Evolutionary conservation across 1,139 yeast species (phyloP), one percentile per base, ranked within the genome.

Genomic region (Eremothecium cymbalariae): DNA sequence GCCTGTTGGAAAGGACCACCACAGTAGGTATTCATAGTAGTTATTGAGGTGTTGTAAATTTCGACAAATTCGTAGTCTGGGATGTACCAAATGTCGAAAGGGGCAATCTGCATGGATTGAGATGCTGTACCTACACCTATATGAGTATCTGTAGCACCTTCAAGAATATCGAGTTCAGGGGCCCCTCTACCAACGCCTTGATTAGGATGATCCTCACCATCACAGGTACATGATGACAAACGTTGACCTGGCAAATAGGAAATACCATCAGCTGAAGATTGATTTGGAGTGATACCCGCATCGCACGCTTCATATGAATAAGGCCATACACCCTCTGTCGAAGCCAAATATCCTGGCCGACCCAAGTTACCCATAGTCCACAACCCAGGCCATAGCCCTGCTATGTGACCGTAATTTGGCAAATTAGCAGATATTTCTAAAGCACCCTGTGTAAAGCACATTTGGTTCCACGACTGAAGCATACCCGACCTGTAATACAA

Each of bases 1-100:
- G 94, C 94, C 59, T 84, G 90, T 60, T 84, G 94, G 61, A 70
- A 72, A 1, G 90, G 88, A 28, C 94, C 93, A 43, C 95, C 95
- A 26, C 79, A 65, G 62, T 80, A 83, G 0, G 78, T 64, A 56
- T 83, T 83, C 80, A 83, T 77, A 13, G 72, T 60, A 1, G 94
- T 78, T 21, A 75, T 64, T 1, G 77, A 59, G 20, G 47, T 46
- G 58, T 84, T 82, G 57, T 76, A 62, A 37, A 84, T 62, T 48
- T 75, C 79, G 34, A 83, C 57, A 46, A 69, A 82, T 40, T 77
- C 74, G 52, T 82, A 81, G 57, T 84, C 86, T 2, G 94, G 94
- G 52, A 70, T 67, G 56, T 80, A 82, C 94, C 94, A 84, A 46
- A 81, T 73, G 57, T 84, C 95, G 53, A 73, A 74, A 2, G 95